Conservation (phyloP, 306 rosid species). For the Acacia melanoxylon region DNA sequence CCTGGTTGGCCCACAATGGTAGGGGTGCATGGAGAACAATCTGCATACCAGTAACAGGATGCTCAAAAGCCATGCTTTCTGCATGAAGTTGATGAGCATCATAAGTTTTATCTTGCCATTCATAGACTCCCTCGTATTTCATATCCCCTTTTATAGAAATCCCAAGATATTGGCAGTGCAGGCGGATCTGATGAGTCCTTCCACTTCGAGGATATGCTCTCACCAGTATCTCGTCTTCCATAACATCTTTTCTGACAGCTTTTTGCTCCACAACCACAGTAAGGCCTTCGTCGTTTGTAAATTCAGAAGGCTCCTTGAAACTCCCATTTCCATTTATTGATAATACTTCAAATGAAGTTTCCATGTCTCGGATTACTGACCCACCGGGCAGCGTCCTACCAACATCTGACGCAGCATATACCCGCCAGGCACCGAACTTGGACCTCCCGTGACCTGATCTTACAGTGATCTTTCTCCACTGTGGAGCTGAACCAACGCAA, state of each 20-base stretch:
- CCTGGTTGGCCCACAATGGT: conserved; percentile 66
- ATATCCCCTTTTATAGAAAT: conserved; percentile 87
- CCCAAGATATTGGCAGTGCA: conserved; percentile 91
- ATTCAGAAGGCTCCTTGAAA: conserved; percentile 43
- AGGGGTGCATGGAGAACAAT: conserved; percentile 60
- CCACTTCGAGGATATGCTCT: conserved; percentile 85
- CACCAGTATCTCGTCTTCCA: conserved; percentile 59
- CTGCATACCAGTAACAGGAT: conserved; percentile 66
- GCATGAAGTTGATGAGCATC: conserved; percentile 89
- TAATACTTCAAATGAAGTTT: conserved; percentile 71
- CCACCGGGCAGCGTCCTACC: conserved; percentile 82
- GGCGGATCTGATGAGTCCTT: conserved; percentile 90
- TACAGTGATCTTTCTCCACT: conserved; percentile 63
- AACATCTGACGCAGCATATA: conserved; percentile 74
- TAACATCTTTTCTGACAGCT: conserved; percentile 32
- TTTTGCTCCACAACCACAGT: conserved; percentile 56
- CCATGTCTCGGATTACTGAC: conserved; percentile 78
- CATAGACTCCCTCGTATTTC: conserved; percentile 81
- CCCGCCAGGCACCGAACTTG: conserved; percentile 84
- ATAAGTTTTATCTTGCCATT: conserved; percentile 57
- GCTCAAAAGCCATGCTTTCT: conserved; percentile 69
- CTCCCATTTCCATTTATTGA: conserved; percentile 53
- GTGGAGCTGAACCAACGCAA: conserved; percentile 58
- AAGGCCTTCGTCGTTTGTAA: conserved; percentile 34
- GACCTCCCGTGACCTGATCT: conserved; percentile 93